phyloP scores from a whole-genome alignment of 1,139 yeast species.

The Suhomyces kunorum region DNA sequence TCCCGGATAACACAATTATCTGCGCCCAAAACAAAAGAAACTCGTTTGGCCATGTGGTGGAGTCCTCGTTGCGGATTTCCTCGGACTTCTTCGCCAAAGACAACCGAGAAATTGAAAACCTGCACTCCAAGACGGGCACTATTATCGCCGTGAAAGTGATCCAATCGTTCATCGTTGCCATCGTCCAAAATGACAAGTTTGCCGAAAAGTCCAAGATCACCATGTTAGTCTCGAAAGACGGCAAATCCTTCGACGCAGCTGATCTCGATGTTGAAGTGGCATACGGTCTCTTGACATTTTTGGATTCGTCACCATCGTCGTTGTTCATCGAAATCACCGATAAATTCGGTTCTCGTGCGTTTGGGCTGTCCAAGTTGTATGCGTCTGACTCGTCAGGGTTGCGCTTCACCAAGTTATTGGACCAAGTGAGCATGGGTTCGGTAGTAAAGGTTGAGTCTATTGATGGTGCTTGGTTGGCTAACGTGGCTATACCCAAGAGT shows the following conservation, averaged over 20 bases:
- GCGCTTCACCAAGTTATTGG: slow-evolving; percentile 49
- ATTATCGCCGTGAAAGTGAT: slow-evolving; percentile 52
- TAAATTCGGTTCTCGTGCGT: too few relatives aligned
- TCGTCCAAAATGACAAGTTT: slow-evolving; percentile 52
- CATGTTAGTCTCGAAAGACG: slow-evolving; percentile 62
- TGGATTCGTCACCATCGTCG: slow-evolving; percentile 59
- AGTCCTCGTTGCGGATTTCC: slow-evolving; percentile 46
- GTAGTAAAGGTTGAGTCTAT: slow-evolving; percentile 57
- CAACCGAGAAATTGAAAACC: slow-evolving; percentile 22
- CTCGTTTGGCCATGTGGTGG: slow-evolving; percentile 45
- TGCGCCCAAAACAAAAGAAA: slow-evolving; percentile 50
- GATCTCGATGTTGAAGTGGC: slow-evolving; percentile 49
- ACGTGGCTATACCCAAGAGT: slow-evolving; percentile 23
- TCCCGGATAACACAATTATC: slow-evolving; percentile 46
- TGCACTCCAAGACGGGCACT: slow-evolving; percentile 34
- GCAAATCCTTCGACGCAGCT: slow-evolving; percentile 50
- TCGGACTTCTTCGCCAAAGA: slow-evolving; percentile 55
- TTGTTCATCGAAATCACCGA: slow-evolving; percentile 56
- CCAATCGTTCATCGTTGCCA: slow-evolving; percentile 54
- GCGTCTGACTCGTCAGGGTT: slow-evolving; percentile 67
- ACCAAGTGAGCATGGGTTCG: slow-evolving; percentile 44
- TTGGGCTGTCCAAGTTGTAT: slow-evolving; percentile 44
- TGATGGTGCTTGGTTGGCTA: slow-evolving; percentile 74
- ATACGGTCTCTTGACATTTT: slow-evolving; percentile 49
- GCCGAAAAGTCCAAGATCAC: slow-evolving; percentile 41